Conservation (phyloP, 345 rosid species). For the Raphanus sativus region DNA sequence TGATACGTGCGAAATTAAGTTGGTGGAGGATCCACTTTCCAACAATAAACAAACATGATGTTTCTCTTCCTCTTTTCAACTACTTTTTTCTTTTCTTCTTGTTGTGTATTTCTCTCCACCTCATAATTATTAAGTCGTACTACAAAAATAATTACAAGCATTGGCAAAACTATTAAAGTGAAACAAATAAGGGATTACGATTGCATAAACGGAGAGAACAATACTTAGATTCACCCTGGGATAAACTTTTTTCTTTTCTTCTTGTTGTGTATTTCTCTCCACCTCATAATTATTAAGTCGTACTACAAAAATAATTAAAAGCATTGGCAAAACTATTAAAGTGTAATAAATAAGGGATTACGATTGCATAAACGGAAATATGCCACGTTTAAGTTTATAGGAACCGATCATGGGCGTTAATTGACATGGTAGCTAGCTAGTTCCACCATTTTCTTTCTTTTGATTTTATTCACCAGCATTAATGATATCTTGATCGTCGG, state of each 20-base stretch:
- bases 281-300: no score
- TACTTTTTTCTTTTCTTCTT: slow-evolving; percentile 5
- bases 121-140: neutral
- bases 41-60: slow-evolving; percentile 22
- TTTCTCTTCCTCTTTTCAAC: slow-evolving; percentile 34
- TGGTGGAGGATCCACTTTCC: slow-evolving; percentile 23
- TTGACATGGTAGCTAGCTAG: no score
- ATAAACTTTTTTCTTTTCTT: no score
- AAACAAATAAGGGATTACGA: no score
- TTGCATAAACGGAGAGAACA: no score
- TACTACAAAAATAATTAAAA: no score
- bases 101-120: slow-evolving; percentile 27
- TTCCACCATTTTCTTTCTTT: neutral
- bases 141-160: neutral
- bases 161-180: neutral
- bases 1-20: slow-evolving; percentile 29
- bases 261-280: no score
- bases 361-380: no score
- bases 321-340: neutral
- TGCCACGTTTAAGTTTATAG: no score
- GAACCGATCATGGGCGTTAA: no score
- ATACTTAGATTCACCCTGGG: no score
- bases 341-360: no score
- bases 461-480: neutral
- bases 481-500: neutral